Evolutionary conservation across 805 yeast species (phyloP).

Genomic region (Candida orba): DNA sequence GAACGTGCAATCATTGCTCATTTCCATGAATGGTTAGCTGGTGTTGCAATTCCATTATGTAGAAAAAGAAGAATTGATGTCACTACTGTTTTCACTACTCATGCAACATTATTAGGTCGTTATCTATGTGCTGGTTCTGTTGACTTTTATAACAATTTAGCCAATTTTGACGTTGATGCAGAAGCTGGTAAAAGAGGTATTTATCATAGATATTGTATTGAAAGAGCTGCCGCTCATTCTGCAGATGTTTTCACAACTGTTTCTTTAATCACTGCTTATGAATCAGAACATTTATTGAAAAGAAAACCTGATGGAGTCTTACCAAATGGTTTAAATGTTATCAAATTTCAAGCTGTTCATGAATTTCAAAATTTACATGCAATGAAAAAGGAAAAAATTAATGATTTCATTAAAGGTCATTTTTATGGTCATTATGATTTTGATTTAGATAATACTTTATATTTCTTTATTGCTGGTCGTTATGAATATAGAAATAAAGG

Average conservation of each 20-base stretch:
- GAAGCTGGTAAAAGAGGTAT: slow-evolving; percentile 98
- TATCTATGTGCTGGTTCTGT: slow-evolving; percentile 95
- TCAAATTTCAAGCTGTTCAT: slow-evolving; percentile 94
- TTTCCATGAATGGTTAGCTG: slow-evolving; percentile 98
- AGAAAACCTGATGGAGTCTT: slow-evolving; percentile 97
- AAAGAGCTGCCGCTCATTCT: slow-evolving; percentile 91
- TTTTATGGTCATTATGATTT: slow-evolving; percentile 96
- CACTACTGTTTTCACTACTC: slow-evolving; percentile 94
- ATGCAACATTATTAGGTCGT: slow-evolving; percentile 92
- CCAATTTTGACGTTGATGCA: slow-evolving; percentile 87
- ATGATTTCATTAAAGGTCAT: slow-evolving; percentile 93
- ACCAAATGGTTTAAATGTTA: slow-evolving; percentile 94
- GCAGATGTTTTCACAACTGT: slow-evolving; percentile 98
- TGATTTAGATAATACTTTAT: slow-evolving; percentile 86
- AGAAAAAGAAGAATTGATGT: slow-evolving; percentile 87
- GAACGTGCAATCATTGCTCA: slow-evolving; percentile 89
- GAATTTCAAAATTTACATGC: slow-evolving; percentile 98
- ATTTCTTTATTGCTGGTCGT: slow-evolving; percentile 95
- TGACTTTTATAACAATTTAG: slow-evolving; percentile 89
- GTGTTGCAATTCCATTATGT: slow-evolving; percentile 89
- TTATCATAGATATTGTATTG: slow-evolving; percentile 94
- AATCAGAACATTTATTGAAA: slow-evolving; percentile 84
- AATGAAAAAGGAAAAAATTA: slow-evolving; percentile 79
- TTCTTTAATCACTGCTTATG: slow-evolving; percentile 95
- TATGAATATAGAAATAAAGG: slow-evolving; percentile 97